A percentile compares a stretch with the other conserved stretches of the same genome.
Evolutionary conservation across 2,329 filamentous ascomycete genomes (phyloP).

Genomic region (Chaetomium olivaceum): DNA sequence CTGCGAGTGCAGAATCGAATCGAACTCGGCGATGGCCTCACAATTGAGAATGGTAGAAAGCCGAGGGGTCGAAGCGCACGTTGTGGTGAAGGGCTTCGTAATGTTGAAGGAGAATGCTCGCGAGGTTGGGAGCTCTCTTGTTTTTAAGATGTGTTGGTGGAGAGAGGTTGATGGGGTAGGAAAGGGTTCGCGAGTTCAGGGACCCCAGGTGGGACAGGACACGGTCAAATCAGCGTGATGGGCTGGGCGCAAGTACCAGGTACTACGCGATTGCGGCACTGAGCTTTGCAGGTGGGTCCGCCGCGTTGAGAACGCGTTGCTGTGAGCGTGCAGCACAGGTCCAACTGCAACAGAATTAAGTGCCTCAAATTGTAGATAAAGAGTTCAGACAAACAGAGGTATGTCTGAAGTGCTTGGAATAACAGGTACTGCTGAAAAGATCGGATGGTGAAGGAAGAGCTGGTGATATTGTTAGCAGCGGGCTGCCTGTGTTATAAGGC

Average conservation of each 20-base stretch:
- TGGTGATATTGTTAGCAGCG: neutral
- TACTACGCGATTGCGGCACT: constrained; percentile 23
- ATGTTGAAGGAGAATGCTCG: constrained; percentile 29
- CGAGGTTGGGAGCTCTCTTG: constrained; percentile 28
- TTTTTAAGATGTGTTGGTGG: constrained; percentile 36
- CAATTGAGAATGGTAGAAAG: constrained; percentile 21
- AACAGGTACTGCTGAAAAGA: neutral
- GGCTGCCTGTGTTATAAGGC: constrained; percentile 8
- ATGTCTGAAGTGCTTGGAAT: neutral
- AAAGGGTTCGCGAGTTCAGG: constrained; percentile 26
- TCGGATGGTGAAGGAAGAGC: neutral
- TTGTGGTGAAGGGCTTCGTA: constrained; percentile 26
- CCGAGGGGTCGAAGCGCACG: constrained; percentile 19
- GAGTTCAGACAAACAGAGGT: too few species aligned
- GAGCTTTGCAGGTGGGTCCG: constrained; percentile 13
- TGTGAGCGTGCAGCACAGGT: neutral
- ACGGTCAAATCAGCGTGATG: constrained; percentile 33
- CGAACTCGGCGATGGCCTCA: constrained; percentile 24
- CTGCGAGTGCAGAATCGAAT: constrained; percentile 11
- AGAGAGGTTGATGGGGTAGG: constrained; percentile 33
- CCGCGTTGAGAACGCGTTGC: constrained; percentile 10
- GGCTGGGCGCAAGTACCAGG: constrained; percentile 31
- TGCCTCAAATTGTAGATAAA: neutral
- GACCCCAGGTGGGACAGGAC: constrained; percentile 16
- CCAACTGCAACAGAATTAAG: neutral